phyloP scores from a whole-genome alignment of 169 alveolate genomes.

The Theileria orientalis region DNA sequence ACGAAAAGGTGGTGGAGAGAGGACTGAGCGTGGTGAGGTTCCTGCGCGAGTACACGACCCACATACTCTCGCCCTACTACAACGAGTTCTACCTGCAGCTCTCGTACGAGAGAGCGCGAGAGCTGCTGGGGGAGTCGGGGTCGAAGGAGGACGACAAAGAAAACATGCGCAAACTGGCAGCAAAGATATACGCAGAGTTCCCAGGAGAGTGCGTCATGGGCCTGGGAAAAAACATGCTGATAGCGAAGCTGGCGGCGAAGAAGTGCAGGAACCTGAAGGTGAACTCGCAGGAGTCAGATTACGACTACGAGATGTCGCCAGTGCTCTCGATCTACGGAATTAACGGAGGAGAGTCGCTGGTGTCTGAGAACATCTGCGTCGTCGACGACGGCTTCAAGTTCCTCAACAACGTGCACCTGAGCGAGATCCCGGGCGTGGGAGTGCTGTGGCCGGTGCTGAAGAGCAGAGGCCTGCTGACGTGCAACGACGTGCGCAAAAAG shows the following conservation, averaged over 20 bases:
- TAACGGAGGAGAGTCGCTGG: neutral
- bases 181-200: conserved; percentile 9
- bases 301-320: neutral
- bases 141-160: conserved; percentile 7
- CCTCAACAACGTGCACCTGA: conserved; percentile 28
- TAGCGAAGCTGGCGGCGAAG: conserved; percentile 45
- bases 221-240: conserved; percentile 45
- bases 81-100: conserved; percentile 37
- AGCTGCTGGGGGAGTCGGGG: neutral
- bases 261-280: conserved; percentile 20
- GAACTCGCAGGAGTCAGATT: neutral
- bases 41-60: neutral
- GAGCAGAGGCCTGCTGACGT: conserved; percentile 22
- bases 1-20: conserved; percentile 26
- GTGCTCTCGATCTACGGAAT: neutral
- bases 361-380: conserved; percentile 21
- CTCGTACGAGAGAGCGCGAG: neutral
- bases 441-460: conserved; percentile 7
- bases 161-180: conserved; percentile 19
- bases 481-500: conserved; percentile 26
- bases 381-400: conserved; percentile 29
- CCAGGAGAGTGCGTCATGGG: conserved; percentile 36
- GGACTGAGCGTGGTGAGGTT: conserved; percentile 29
- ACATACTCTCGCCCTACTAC: conserved; percentile 34
- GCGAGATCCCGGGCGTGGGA: conserved; percentile 48